Base-by-base conservation (phyloP, 352 stramenopile genomes). In the Globisporangium paddicum region DNA sequence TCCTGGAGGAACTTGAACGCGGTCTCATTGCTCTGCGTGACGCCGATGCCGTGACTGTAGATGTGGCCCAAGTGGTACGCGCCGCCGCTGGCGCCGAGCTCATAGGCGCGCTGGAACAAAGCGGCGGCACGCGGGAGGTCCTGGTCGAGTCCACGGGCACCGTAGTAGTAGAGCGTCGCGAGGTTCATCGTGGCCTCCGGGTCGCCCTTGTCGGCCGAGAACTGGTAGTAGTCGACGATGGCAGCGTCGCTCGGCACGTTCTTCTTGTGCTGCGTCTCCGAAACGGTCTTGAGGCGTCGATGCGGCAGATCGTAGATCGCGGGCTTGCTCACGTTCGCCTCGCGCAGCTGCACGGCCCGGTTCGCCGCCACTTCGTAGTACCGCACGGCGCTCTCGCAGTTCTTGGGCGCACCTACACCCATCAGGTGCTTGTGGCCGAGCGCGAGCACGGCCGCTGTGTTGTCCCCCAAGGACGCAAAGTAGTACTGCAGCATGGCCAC, bases 361-460 rank as follows among this genome's bases (percentile, higher is more conserved):
- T 96, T 90, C 19, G 89, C 87, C 28, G 83, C 89, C 26, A 88
- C 72, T 67, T 96, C 86, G 59, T 96, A 97, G 76, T 96, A 96
- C 9, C 83, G 80, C 55, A 95, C 77, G 1, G 87, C 86, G 1
- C 61, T 81, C 56, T 96, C 84, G 62, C 89, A 97, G 61, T 79
- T 90, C 66, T 86, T 87, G 0, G 86, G 85, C 5, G 87, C 78
- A 26, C 79, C 75, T 23, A 89, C 58, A 6, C 88, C 89, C 10
- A 90, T 68, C 42, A 87, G 63, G 62, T 96, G 88, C 28, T 83
- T 81, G 65, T 89, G 76, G 2, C 86, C 89, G 18, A 97, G 71
- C 10, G 84, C 82, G 69, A 97, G 86, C 19, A 73, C 58, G 5
- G 87, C 87, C 21, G 69, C 72, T 0, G 86, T 69, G 53, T 89